Evolutionary conservation across 176 grass and related monocot genomes (phyloP).

Genomic region (Rhynchospora pubera): DNA sequence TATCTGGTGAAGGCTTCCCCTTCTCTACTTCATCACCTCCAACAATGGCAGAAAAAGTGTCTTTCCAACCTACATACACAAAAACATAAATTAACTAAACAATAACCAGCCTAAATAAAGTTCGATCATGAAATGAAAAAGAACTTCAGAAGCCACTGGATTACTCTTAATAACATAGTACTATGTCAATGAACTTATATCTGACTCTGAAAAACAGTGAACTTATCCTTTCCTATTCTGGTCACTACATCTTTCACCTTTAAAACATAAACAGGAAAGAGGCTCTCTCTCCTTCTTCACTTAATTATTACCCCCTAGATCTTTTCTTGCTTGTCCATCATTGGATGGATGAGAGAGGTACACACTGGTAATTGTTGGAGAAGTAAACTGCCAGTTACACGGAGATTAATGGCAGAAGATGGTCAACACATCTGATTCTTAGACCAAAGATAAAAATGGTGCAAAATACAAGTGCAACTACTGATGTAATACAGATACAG

Average conservation of each 20-base stretch:
- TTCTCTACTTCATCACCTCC: constrained; percentile 77
- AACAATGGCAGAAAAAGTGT: constrained; percentile 71
- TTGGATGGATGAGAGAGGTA: background rate
- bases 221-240: background rate
- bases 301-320: background rate
- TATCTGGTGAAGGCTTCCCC: constrained; percentile 75
- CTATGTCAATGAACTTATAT: background rate
- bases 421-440: background rate
- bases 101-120: background rate
- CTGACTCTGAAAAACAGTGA: background rate
- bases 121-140: background rate
- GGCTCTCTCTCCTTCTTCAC: background rate
- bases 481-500: background rate
- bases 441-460: background rate
- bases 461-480: background rate
- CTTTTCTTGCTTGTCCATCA: background rate
- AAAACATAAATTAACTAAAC: constrained; percentile 10
- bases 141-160: background rate
- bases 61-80: constrained; percentile 66
- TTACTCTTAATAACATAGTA: background rate
- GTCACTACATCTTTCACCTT: background rate
- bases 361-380: background rate
- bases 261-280: background rate
- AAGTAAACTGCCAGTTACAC: background rate
- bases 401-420: background rate